Evolutionary conservation across 192 early-diverging fungal genomes (phyloP), one percentile per base, ranked within the genome.

Genomic region (Glomus cerebriforme): DNA sequence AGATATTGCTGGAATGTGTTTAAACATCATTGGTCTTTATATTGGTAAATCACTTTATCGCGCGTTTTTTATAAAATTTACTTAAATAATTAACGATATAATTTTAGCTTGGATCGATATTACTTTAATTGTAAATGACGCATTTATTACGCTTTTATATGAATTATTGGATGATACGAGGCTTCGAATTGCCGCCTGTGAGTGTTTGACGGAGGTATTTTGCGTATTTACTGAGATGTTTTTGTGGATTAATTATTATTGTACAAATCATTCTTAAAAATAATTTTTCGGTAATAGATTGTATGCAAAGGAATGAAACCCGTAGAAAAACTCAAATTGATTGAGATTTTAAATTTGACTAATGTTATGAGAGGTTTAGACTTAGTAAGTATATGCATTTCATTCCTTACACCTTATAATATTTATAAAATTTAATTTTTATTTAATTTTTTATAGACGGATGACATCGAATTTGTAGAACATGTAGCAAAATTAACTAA

Each of bases 291-390:
- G 13, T 29, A 22, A 19, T 39, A 85, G 80, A 92, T 98, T 80
- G 88, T 97, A 39, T 88, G 86, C 59, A 99, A 99, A 81, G 97
- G 97, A 31, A 99, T 99, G 97, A 86, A 90, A 67, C 89, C 96
- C 2, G 67, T 89, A 66, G 97, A 99, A 74, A 99, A 98, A 84
- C 86, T 99, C 54, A 89, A 88, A 43, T 86, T 99, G 76, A 89
- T 98, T 31, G 92, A 95, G 83, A 84, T 90, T 59, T 84, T 97
- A 63, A 86, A 89, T 73, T 73, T 93, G 26, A 85, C 90, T 26
- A 80, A 83, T 59, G 77, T 89, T 7, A 77, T 92, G 75, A 75
- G 72, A 10, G 45, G 75, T 26, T 76, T 89, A 39, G 87, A 87
- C 74, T 67, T 84, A 72, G 86, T 86, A 86, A 74, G 85, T 62